phyloP scores from a whole-genome alignment of 371 early-diverging fungal species.

The Rhizopus delemar region DNA sequence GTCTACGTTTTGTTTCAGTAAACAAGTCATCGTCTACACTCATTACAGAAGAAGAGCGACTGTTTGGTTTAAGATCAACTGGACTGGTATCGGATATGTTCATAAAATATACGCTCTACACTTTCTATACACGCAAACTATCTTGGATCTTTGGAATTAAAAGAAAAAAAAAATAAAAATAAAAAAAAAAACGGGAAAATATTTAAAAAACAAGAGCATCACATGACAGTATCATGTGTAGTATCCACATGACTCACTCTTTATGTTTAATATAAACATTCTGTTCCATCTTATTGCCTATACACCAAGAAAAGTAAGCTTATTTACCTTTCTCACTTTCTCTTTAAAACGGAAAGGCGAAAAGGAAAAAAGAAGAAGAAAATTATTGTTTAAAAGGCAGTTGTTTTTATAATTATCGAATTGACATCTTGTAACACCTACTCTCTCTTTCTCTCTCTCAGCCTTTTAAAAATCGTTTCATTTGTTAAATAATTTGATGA shows the following conservation, averaged over 20 bases:
- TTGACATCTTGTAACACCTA: no score
- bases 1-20: constrained; percentile 13
- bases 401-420: no score
- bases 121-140: constrained; percentile 1
- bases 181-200: not conserved
- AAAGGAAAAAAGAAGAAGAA: no score
- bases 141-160: not conserved
- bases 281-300: not conserved
- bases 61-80: constrained; percentile 14
- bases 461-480: no score
- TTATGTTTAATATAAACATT: not conserved
- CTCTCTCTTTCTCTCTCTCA: no score
- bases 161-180: not conserved
- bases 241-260: not conserved
- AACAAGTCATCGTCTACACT: constrained; percentile 8
- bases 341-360: no score
- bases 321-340: not conserved
- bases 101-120: not conserved
- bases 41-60: constrained; percentile 11
- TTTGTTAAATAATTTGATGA: no score
- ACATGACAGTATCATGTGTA: constrained; percentile 6
- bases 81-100: constrained; percentile 6
- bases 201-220: not conserved
- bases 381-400: no score
- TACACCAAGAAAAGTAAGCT: not conserved